Evolutionary conservation across 441 rosid species (phyloP).

Genomic region (Croton laevigatus): DNA sequence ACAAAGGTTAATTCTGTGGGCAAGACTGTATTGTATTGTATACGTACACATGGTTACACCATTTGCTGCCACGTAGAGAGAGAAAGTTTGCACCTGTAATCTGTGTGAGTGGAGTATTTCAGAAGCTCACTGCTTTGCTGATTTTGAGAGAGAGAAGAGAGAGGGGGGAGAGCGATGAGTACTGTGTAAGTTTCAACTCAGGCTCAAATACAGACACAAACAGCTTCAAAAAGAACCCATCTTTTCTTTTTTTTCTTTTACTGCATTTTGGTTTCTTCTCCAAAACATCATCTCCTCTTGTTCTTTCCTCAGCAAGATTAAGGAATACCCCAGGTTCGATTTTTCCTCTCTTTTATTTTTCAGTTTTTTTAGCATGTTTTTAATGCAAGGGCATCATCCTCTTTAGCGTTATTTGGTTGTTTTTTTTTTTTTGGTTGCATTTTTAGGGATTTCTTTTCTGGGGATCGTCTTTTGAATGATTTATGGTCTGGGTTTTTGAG

Average conservation of each 20-base stretch:
- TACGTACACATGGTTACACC: constrained; percentile 24
- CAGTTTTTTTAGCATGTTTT: neutral
- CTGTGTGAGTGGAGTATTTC: constrained; percentile 34
- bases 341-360: neutral
- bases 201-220: constrained; percentile 13
- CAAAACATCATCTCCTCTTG: constrained; percentile 10
- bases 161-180: constrained; percentile 31
- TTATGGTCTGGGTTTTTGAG: constrained; percentile 8
- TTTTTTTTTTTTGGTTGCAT: neutral
- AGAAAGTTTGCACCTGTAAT: constrained; percentile 6
- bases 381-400: constrained; percentile 19
- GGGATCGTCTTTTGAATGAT: constrained; percentile 16
- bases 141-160: constrained; percentile 48
- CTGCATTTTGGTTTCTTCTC: constrained; percentile 28
- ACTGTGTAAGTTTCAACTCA: constrained; percentile 54
- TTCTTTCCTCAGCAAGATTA: neutral
- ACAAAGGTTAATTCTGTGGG: constrained; percentile 15
- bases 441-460: constrained; percentile 25
- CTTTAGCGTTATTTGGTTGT: constrained; percentile 10
- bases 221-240: constrained; percentile 19
- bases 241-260: constrained; percentile 17
- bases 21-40: constrained; percentile 11
- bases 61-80: constrained; percentile 23
- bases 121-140: constrained; percentile 77
- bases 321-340: constrained; percentile 12